A percentile compares a stretch with the other conserved stretches of the same genome.
phyloP scores from a whole-genome alignment of 2,329 filamentous ascomycete species.

The Harringtonia aguacate region DNA sequence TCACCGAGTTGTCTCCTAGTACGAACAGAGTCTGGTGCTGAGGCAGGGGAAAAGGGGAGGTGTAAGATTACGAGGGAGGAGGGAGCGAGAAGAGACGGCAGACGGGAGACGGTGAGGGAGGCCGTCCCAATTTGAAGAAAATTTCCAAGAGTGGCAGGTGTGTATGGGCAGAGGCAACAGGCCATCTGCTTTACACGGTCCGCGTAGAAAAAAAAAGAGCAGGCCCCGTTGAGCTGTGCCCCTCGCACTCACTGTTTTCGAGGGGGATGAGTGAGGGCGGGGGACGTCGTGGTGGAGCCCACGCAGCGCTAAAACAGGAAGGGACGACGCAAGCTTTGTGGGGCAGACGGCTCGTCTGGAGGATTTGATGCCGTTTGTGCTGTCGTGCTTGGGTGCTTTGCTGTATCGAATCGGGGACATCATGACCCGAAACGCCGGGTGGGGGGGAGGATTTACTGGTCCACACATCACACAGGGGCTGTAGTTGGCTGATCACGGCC shows the following conservation, averaged over 20 bases:
- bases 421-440: too few species aligned
- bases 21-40: neutral
- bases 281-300: too few species aligned
- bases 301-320: neutral
- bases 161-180: neutral
- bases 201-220: too few species aligned
- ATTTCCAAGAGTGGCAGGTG: neutral
- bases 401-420: too few species aligned
- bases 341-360: neutral
- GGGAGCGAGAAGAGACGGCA: neutral
- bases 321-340: neutral
- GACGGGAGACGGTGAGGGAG: neutral
- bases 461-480: too few species aligned
- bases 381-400: too few species aligned
- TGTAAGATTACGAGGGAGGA: neutral
- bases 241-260: neutral
- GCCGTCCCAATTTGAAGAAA: slow-evolving; percentile 6
- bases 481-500: too few species aligned
- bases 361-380: too few species aligned
- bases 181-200: too few species aligned
- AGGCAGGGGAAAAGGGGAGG: neutral
- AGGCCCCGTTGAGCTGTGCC: too few species aligned
- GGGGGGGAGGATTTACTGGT: too few species aligned
- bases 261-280: neutral
- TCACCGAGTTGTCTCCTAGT: too few species aligned